Base-by-base conservation (phyloP, 2,329 filamentous ascomycete species). In the Rhynchosporium agropyri region DNA sequence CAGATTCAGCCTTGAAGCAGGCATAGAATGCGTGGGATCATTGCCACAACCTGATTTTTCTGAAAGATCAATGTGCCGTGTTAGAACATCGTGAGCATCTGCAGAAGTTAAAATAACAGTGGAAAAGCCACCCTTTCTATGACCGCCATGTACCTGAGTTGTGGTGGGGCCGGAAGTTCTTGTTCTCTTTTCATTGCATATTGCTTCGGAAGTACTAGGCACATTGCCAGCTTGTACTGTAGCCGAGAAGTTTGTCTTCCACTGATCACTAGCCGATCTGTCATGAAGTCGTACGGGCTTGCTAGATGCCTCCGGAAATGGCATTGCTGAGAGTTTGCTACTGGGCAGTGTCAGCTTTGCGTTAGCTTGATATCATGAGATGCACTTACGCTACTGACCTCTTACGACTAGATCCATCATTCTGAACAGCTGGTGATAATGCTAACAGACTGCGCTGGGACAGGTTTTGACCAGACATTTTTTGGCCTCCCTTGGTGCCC, bases 171-270 rank as follows among this genome's bases (percentile, higher is more conserved):
- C 4, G 9, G 9, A n/a, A 28, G 51, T 26, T 42, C 36, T 54
- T 54, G 51, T 26, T 20, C 51, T n/a, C 36, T 54, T 54, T 15
- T 54, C 51, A 36, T 54, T 54, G 7, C 33, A 29, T 7, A 42
- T 4, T 54, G 10, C 51, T 42, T 36, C 36, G 9, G 51, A 40
- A 29, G 1, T 29, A 20, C 13, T 40, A 20, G 51, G 3, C n/a
- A 20, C 33, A 54, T 13, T 26, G 8, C 38, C 20, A 28, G n/a
- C 20, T 13, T 42, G 20, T 28, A 54, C 33, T 54, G 10, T 20
- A 13, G 36, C 9, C 36, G 51, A 54, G 12, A 10, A 20, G 12
- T 42, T 29, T 28, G 36, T 13, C 36, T 54, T 20, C 20, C 15
- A 20, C 33, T 12, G 51, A 29, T 15, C 4, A 9, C 7, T 7